Evolutionary conservation across 2,329 filamentous ascomycete genomes (phyloP), one percentile per base, ranked within the genome.

Genomic region (Chaetomium sp.): DNA sequence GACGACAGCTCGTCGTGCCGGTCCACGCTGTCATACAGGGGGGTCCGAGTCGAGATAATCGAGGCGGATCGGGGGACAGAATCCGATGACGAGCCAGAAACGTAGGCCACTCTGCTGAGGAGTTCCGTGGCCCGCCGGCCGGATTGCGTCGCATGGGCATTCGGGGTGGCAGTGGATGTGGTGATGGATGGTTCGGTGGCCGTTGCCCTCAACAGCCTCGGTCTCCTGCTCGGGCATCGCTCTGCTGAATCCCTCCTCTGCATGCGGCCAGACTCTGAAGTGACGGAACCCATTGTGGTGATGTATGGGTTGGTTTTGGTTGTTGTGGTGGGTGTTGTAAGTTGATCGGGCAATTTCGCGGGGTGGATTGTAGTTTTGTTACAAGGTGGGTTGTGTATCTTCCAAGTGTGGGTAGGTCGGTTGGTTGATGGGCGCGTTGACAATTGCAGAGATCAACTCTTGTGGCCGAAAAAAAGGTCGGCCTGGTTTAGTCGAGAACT

Each of bases 131-230:
- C 81, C 58, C 76, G 71, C 32, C 78, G 76, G 34, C 72, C 73
- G 9, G 75, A 73, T 58, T 76, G 74, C 2, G 70, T 76, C 11
- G 76, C 75, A 45, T 82, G 69, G 41, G 80, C 73, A 54, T 77
- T 76, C 52, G 76, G 72, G 58, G 76, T 79, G 37, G 76, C 76
- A 61, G 77, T 80, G 36, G 79, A 79, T 4, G 77, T 74, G 10
- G 79, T 82, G 61, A 84, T 76, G 34, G 79, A 81, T 4, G 81
- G 80, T 58, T 80, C 80, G 9, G 80, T 84, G 36, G 76, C 78
- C 53, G 74, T 75, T 34, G 80, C 77, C 56, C 81, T 74, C 44
- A 82, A 71, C 43, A 84, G 72, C 50, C 76, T 75, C 38, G 81
- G 81, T 57, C 80, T 73, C 60, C 77, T 72, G 55, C 68, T 65